These are phyloP conservation scores for Picea sitchensis DNA, from an alignment of 75 land plant species.

Conservation along the genomic window DNA sequence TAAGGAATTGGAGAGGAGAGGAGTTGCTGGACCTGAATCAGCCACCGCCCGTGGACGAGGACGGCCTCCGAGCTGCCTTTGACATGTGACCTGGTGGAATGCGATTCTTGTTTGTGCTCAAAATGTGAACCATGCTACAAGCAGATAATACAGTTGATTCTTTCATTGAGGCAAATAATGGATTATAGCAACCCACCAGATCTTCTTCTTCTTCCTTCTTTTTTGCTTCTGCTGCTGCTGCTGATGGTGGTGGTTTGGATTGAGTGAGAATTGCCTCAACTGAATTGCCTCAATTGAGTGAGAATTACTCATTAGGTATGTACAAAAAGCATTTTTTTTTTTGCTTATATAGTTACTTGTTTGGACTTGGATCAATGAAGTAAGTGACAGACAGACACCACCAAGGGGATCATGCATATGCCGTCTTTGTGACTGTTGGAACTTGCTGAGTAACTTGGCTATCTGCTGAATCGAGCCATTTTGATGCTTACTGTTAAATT, in stretches of 20 bases:
- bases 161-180: not conserved
- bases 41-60: conserved; percentile 11
- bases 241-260: not conserved
- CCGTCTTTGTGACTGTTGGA: too few species aligned
- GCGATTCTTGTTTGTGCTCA: not conserved
- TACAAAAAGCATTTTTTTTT: not conserved
- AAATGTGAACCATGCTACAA: not conserved
- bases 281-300: not conserved
- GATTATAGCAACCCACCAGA: not conserved
- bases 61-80: not conserved
- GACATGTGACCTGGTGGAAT: not conserved
- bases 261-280: not conserved
- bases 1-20: not conserved
- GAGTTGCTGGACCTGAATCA: conserved; percentile 13
- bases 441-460: not conserved
- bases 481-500: not conserved
- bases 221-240: too few species aligned
- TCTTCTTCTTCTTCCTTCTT: not conserved
- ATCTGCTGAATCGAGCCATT: not conserved
- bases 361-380: conserved; percentile 7
- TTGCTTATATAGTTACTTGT: conserved; percentile 7
- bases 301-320: conserved; percentile 5
- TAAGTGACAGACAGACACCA: not conserved
- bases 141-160: conserved; percentile 7
- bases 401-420: not conserved